phyloP scores from a whole-genome alignment of 345 rosid genomes.

The Arabis alpina region DNA sequence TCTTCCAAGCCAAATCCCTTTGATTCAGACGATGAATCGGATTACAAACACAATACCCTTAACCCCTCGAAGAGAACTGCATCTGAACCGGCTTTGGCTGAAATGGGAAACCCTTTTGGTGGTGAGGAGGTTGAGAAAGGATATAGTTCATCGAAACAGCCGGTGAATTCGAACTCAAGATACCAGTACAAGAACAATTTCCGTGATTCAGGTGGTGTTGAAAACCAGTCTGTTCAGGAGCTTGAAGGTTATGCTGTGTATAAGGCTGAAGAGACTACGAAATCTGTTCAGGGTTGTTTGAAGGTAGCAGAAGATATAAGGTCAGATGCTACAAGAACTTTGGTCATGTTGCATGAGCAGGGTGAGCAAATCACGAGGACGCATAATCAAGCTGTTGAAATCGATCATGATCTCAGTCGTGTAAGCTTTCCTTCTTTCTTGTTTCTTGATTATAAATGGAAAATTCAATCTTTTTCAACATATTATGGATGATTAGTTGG shows the following conservation, averaged over 20 bases:
- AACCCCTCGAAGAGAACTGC: conserved; percentile 60
- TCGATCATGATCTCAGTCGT: conserved; percentile 92
- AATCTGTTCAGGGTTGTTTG: conserved; percentile 71
- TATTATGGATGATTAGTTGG: background rate
- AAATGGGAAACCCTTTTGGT: conserved; percentile 62
- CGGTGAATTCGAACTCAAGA: conserved; percentile 46
- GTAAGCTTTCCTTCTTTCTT: conserved; percentile 49
- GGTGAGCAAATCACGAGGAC: conserved; percentile 87
- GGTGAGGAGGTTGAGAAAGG: conserved; percentile 46
- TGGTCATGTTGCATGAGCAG: conserved; percentile 83
- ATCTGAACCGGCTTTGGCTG: conserved; percentile 59
- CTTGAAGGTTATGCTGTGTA: conserved; percentile 81
- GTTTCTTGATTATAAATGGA: background rate
- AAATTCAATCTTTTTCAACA: background rate
- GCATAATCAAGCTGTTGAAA: conserved; percentile 68
- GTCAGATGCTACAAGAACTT: conserved; percentile 75
- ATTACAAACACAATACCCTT: conserved; percentile 49
- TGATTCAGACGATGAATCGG: conserved; percentile 73
- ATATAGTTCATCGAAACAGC: conserved; percentile 48
- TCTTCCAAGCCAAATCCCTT: conserved; percentile 75
- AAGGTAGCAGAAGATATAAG: conserved; percentile 94
- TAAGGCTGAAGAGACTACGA: conserved; percentile 95
- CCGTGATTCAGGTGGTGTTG: conserved; percentile 79
- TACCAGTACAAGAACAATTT: conserved; percentile 80
- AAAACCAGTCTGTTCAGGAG: conserved; percentile 88